These are phyloP conservation scores for Leccinum sublutescens DNA, from an alignment of 768 basidiomycete genomes.

Conservation along the genomic window DNA sequence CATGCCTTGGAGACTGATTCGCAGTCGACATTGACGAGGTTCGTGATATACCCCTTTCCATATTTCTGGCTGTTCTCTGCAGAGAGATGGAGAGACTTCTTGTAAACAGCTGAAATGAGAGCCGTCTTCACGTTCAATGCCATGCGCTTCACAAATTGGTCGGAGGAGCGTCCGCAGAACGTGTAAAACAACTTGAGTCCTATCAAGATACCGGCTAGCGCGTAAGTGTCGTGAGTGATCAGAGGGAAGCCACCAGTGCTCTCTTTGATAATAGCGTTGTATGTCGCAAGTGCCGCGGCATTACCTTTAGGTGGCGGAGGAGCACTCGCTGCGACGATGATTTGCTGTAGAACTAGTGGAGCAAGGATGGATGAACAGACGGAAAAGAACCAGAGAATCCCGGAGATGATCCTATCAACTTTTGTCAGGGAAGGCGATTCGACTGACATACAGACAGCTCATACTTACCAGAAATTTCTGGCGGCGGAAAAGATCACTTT, in stretches of 20 bases:
- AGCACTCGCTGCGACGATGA: constrained; percentile 25
- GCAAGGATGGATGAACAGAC: constrained; percentile 20
- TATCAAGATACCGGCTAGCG: constrained; percentile 23
- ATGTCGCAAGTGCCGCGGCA: constrained; percentile 23
- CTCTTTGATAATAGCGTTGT: constrained; percentile 16
- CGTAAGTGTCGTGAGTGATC: constrained; percentile 25
- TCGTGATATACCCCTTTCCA: constrained; percentile 29
- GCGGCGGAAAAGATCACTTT: constrained; percentile 17
- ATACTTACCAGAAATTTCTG: constrained; percentile 14
- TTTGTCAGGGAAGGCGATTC: neutral
- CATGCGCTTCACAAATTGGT: constrained; percentile 31
- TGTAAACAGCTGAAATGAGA: constrained; percentile 31
- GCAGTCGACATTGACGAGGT: constrained; percentile 31
- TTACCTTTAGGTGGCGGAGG: constrained; percentile 17
- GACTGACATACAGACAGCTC: neutral
- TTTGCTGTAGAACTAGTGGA: constrained; percentile 28
- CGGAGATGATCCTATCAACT: constrained; percentile 23
- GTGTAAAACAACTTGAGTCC: constrained; percentile 25
- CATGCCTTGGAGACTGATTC: constrained; percentile 32
- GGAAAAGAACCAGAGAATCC: constrained; percentile 30
- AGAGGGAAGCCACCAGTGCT: constrained; percentile 32
- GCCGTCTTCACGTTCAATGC: constrained; percentile 29
- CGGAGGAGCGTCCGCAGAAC: constrained; percentile 28
- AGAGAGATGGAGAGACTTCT: constrained; percentile 30
- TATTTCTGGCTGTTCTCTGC: constrained; percentile 27